Evolutionary conservation across 768 basidiomycete genomes (phyloP).

Genomic region (Termitomyces sp.): DNA sequence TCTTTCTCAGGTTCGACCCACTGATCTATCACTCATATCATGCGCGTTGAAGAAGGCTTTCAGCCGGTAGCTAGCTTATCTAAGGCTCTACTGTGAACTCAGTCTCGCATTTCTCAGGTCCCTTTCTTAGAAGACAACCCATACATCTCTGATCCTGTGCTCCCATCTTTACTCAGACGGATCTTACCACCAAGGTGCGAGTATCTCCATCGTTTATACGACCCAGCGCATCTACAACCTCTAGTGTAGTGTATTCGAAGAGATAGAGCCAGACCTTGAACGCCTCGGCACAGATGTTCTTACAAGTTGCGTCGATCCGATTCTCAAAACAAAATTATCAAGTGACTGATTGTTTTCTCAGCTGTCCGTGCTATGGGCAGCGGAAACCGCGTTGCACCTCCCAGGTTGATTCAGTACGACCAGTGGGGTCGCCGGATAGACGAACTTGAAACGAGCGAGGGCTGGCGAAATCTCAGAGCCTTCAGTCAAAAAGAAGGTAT

Average conservation of each 20-base stretch:
- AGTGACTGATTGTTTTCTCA: conserved; percentile 20
- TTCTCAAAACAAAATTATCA: background rate
- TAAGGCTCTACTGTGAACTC: background rate
- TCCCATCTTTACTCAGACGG: conserved; percentile 59
- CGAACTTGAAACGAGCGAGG: conserved; percentile 64
- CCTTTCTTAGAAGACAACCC: conserved; percentile 58
- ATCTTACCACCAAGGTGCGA: conserved; percentile 45
- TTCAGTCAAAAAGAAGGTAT: conserved; percentile 62
- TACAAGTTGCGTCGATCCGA: conserved; percentile 37
- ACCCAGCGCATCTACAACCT: background rate
- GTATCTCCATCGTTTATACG: background rate
- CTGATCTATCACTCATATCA: conserved; percentile 20
- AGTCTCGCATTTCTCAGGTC: conserved; percentile 27
- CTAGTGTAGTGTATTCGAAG: conserved; percentile 35
- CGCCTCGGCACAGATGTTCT: conserved; percentile 55
- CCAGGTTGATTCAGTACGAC: conserved; percentile 64
- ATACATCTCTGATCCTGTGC: conserved; percentile 57
- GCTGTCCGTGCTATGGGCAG: conserved; percentile 53
- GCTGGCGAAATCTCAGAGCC: conserved; percentile 67
- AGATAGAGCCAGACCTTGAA: conserved; percentile 60
- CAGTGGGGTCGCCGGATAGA: conserved; percentile 73
- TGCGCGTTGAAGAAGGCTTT: conserved; percentile 69
- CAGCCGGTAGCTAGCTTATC: conserved; percentile 40
- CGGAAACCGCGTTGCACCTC: conserved; percentile 41
- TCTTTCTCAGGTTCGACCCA: background rate